Conservation (phyloP, 2,329 filamentous ascomycete genomes). For the Neurospora sp. region DNA sequence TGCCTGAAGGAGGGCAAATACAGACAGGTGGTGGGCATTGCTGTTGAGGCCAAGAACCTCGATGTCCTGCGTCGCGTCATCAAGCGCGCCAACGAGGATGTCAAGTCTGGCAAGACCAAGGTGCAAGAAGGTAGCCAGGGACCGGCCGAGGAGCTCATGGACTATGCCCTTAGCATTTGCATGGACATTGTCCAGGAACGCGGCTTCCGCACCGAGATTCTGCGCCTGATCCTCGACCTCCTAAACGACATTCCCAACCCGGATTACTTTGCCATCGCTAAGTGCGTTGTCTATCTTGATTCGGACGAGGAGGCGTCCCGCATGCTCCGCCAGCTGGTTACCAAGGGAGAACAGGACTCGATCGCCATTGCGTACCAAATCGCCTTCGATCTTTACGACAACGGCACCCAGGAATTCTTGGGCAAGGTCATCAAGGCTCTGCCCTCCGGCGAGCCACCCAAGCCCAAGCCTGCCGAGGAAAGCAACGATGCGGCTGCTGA, state of each 20-base stretch:
- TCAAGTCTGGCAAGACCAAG: slow-evolving; percentile 60
- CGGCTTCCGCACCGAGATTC: slow-evolving; percentile 69
- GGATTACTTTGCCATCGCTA: slow-evolving; percentile 96
- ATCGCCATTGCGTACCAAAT: slow-evolving; percentile 91
- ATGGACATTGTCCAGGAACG: slow-evolving; percentile 97
- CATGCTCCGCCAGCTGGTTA: slow-evolving; percentile 73
- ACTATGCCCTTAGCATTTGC: slow-evolving; percentile 90
- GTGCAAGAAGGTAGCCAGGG: slow-evolving; percentile 38
- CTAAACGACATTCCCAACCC: slow-evolving; percentile 85
- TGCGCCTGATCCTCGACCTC: slow-evolving; percentile 88
- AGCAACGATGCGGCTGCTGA: slow-evolving; percentile 35
- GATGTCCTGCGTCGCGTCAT: slow-evolving; percentile 81
- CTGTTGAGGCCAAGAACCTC: slow-evolving; percentile 86
- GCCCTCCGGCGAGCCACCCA: slow-evolving; percentile 42
- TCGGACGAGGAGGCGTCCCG: slow-evolving; percentile 82
- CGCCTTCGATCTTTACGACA: slow-evolving; percentile 96
- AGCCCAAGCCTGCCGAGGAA: slow-evolving; percentile 34
- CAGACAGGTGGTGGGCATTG: slow-evolving; percentile 92
- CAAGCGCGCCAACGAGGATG: slow-evolving; percentile 77
- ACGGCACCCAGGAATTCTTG: slow-evolving; percentile 94
- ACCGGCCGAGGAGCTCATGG: slow-evolving; percentile 85
- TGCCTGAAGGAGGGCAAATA: slow-evolving; percentile 82
- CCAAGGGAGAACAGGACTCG: slow-evolving; percentile 67
- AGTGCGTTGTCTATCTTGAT: slow-evolving; percentile 92
- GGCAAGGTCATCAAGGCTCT: slow-evolving; percentile 78